Percentiles rank a stretch among this genome's conserved stretches.
Conservation (phyloP, 164 flowering plant species). For the Euptelea pleiosperma region DNA sequence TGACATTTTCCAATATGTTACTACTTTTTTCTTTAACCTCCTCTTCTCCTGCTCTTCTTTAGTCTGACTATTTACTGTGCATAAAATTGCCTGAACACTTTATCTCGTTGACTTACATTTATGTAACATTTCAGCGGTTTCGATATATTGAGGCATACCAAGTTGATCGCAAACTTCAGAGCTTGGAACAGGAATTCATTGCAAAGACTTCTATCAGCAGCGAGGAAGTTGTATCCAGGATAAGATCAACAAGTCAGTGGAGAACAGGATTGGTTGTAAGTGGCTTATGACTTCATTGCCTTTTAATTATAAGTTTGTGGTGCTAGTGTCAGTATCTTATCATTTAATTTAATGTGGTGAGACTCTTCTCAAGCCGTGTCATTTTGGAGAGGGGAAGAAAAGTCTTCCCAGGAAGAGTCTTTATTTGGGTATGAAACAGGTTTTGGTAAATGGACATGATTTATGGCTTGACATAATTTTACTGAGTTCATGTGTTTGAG, state of each 20-base stretch:
- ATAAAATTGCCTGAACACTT: background rate
- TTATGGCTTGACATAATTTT: background rate
- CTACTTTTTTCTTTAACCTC: no score
- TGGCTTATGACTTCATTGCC: constrained; percentile 7
- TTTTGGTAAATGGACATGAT: background rate
- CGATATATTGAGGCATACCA: constrained; percentile 77
- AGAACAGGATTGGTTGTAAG: constrained; percentile 85
- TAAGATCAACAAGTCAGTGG: constrained; percentile 55
- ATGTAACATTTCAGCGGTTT: constrained; percentile 54
- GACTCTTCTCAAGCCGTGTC: background rate
- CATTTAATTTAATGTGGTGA: no score
- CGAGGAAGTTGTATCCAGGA: constrained; percentile 47
- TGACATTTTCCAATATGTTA: no score
- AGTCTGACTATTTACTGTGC: background rate
- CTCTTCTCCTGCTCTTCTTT: no score
- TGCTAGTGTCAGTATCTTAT: no score
- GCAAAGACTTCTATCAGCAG: constrained; percentile 34
- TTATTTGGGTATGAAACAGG: background rate
- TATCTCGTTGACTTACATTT: constrained; percentile 8
- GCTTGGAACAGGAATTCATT: constrained; percentile 55
- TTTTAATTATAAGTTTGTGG: no score
- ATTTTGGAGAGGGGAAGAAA: background rate
- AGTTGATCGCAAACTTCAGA: constrained; percentile 56
- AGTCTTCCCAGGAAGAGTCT: background rate
- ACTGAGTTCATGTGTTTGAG: background rate